These are phyloP conservation scores for Lavandula angustifolia DNA, from an alignment of 257 asterid species.

Conservation along the genomic window DNA sequence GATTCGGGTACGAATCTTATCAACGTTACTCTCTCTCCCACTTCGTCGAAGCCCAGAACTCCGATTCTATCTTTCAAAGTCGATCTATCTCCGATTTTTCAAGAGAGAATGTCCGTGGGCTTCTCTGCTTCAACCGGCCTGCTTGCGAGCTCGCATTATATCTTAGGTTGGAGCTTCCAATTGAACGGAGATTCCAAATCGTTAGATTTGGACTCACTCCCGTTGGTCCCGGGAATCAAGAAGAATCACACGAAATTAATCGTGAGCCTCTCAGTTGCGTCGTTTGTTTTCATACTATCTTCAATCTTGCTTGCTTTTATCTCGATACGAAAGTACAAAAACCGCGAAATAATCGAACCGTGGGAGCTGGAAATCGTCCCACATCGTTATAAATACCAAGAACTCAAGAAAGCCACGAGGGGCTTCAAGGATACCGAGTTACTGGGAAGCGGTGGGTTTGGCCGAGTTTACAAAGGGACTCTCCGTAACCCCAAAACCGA, in stretches of 20 bases:
- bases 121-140: slow-evolving; percentile 77
- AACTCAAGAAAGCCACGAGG: slow-evolving; percentile 61
- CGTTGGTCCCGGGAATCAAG: slow-evolving; percentile 37
- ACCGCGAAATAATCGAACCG: slow-evolving; percentile 54
- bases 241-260: slow-evolving; percentile 36
- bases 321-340: slow-evolving; percentile 39
- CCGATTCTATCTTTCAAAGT: slow-evolving; percentile 48
- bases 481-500: slow-evolving; percentile 37
- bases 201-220: slow-evolving; percentile 49
- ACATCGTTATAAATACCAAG: slow-evolving; percentile 58
- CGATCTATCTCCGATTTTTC: slow-evolving; percentile 51
- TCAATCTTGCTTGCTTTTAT: slow-evolving; percentile 29
- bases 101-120: slow-evolving; percentile 61
- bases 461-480: slow-evolving; percentile 60
- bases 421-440: slow-evolving; percentile 61
- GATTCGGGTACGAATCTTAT: slow-evolving; percentile 40
- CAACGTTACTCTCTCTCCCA: slow-evolving; percentile 54
- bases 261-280: slow-evolving; percentile 28
- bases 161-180: slow-evolving; percentile 83
- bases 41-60: slow-evolving; percentile 41
- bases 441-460: slow-evolving; percentile 78
- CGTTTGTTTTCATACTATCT: slow-evolving; percentile 4
- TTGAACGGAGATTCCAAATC: slow-evolving; percentile 46
- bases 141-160: slow-evolving; percentile 61
- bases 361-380: slow-evolving; percentile 88